Percentiles rank a stretch among this genome's conserved stretches.
Evolutionary conservation across 352 stramenopile genomes (phyloP).

Genomic region (Phytopythium helicoides): DNA sequence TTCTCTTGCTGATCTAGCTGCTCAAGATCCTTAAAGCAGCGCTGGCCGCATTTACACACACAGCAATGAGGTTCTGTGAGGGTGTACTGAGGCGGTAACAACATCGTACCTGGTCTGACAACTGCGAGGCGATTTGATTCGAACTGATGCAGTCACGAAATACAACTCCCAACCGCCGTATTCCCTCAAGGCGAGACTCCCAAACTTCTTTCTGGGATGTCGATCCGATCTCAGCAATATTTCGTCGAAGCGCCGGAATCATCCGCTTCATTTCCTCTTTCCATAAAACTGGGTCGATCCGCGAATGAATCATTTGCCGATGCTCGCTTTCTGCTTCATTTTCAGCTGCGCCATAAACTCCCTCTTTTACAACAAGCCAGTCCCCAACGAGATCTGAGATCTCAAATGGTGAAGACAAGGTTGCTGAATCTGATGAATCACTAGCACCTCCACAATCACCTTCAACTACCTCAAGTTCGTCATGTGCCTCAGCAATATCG

Average conservation of each 20-base stretch:
- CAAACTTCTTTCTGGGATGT: neutral
- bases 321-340: constrained; percentile 5
- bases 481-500: constrained; percentile 39
- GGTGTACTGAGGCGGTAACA: neutral
- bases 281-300: constrained; percentile 39
- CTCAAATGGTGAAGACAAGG: constrained; percentile 10
- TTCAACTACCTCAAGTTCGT: constrained; percentile 45
- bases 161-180: neutral
- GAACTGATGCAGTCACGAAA: neutral
- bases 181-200: neutral
- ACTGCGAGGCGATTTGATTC: neutral
- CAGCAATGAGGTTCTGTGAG: neutral
- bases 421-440: constrained; percentile 26
- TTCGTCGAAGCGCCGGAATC: constrained; percentile 31
- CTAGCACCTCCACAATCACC: constrained; percentile 17
- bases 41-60: constrained; percentile 11
- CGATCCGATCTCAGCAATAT: neutral
- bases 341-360: constrained; percentile 5
- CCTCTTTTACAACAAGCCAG: constrained; percentile 46
- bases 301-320: constrained; percentile 35
- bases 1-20: constrained; percentile 34
- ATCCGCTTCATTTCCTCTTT: constrained; percentile 31
- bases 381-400: constrained; percentile 25
- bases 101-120: neutral
- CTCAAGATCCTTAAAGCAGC: constrained; percentile 13